A percentile compares a stretch with the other conserved stretches of the same genome.
Evolutionary conservation across 208 protist species (phyloP).

Genomic region (Tritrichomonas musculus): DNA sequence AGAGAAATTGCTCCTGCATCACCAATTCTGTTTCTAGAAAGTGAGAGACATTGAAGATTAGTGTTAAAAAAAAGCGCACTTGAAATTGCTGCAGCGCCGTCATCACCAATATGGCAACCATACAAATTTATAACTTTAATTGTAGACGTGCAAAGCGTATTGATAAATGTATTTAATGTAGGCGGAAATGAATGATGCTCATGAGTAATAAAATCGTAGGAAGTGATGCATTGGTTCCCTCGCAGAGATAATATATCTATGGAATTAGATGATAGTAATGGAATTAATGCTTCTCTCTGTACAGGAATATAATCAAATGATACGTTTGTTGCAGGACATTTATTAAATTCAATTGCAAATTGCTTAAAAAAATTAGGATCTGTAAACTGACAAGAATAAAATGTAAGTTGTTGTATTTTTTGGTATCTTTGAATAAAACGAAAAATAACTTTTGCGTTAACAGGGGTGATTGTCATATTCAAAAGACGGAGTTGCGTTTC

Average conservation of each 20-base stretch:
- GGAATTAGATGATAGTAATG: neutral
- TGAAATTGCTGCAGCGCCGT: conserved; percentile 30
- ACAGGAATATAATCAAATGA: neutral
- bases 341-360: neutral
- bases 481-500: neutral
- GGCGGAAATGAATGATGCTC: neutral
- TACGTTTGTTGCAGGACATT: neutral
- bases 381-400: neutral
- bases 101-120: conserved; percentile 34
- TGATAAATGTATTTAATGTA: neutral
- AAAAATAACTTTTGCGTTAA: neutral
- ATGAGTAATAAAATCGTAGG: neutral
- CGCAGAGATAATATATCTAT: neutral
- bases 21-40: conserved; percentile 34
- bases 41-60: neutral
- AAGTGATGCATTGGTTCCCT: neutral
- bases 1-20: conserved; percentile 20
- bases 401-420: conserved; percentile 11
- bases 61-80: neutral
- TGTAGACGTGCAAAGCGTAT: neutral
- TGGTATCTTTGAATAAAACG: conserved; percentile 2
- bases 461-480: neutral
- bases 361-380: neutral
- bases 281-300: neutral
- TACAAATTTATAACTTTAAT: conserved; percentile 39